phyloP scores from a whole-genome alignment of 805 yeast species.

The Candida quercuum region DNA sequence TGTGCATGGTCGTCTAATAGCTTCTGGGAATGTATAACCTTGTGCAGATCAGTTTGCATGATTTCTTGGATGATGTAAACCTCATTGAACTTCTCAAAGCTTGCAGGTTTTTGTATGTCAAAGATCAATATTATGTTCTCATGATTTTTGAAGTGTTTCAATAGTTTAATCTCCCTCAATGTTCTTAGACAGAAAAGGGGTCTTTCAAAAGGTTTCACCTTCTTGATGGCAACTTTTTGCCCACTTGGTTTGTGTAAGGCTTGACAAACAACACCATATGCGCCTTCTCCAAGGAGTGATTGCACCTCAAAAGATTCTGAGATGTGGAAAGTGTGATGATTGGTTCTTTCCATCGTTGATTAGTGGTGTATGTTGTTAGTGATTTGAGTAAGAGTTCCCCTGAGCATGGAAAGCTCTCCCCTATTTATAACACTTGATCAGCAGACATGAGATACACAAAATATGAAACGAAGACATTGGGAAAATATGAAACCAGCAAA shows the following conservation, averaged over 20 bases:
- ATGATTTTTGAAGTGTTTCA: constrained; percentile 88
- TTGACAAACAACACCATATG: constrained; percentile 90
- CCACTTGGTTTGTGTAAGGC: constrained; percentile 84
- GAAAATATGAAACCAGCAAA: too few species aligned
- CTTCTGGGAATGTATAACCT: constrained; percentile 76
- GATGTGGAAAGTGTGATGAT: constrained; percentile 61
- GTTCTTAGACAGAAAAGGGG: constrained; percentile 87
- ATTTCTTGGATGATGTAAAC: constrained; percentile 85
- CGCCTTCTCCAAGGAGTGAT: constrained; percentile 91
- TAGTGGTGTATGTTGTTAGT: background rate
- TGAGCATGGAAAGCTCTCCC: too few species aligned
- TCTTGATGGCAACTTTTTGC: constrained; percentile 91
- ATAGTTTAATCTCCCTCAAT: constrained; percentile 78
- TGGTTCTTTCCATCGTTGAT: constrained; percentile 5
- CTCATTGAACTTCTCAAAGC: constrained; percentile 72
- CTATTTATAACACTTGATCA: too few species aligned
- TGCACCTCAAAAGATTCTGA: constrained; percentile 81
- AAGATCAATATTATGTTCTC: constrained; percentile 88
- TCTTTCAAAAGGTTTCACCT: constrained; percentile 87
- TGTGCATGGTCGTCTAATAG: constrained; percentile 91
- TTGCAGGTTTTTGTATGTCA: constrained; percentile 82
- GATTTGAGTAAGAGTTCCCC: too few species aligned
- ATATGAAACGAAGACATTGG: too few species aligned
- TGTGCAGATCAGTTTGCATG: constrained; percentile 84
- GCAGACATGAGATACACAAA: too few species aligned